Base-by-base conservation (phyloP, 257 asterid species). In the Vinca minor region DNA sequence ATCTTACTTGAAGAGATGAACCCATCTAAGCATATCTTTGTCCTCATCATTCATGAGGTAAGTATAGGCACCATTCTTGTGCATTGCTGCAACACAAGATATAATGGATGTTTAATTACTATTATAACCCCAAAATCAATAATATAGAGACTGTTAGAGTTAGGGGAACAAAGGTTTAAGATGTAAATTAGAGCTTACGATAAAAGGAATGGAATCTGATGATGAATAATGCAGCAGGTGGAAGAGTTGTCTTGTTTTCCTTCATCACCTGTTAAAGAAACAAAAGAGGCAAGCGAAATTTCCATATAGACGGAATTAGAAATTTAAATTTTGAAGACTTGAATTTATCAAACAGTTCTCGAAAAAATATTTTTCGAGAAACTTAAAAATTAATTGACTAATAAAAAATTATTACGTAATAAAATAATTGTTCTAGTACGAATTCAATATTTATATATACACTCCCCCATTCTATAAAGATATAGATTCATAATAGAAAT, bases 1-100 rank as follows among this genome's bases (percentile, higher is more conserved):
- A 3, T 31, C 64, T 70, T 70, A 70, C 74, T 70, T 70, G 55
- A 70, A 63, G 12, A 55, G 64, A 35, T 55, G 45, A 63, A 70
- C 50, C 74, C 74, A 70, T 55, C 55, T 55, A n/a, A 63, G 32
- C 45, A 41, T 70, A 46, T 70, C 69, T 34, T 49, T 63, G 39
- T 70, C 70, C 49, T 70, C 69, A 25, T 70, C 74, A 20, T 63
- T 70, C 69, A 70, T 31, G 25, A 70, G 61, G 65, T 70, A 38
- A 17, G 36, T 45, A 52, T 70, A 70, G 8, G 74, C 70, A 14
- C 74, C 65, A 42, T 28, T 44, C 42, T 38, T 55, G 20, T 70
- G 74, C 48, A 70, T 44, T 54, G 74, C 70, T 70, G 65, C 53
- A 34, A 34, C 0, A 18, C n/a, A 7, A 17, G 13, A 8, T 15